Conservation (phyloP, 2,329 filamentous ascomycete genomes). For the Arthrobotrys sphaeroides region DNA sequence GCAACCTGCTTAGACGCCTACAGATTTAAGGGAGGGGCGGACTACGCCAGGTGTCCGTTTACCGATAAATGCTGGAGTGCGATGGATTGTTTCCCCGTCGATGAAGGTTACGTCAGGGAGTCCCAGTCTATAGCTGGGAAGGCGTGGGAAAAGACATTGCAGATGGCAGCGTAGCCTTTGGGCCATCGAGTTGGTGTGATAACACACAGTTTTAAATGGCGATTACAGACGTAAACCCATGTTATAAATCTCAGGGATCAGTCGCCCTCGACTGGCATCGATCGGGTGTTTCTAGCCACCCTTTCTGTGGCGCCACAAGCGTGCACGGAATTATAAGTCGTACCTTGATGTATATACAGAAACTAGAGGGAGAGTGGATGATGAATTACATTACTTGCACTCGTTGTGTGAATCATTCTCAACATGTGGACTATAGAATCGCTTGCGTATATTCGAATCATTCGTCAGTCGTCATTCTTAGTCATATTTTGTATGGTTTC, state of each 20-base stretch:
- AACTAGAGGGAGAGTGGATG: too few species aligned
- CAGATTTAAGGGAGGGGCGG: background rate
- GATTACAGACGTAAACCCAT: too few species aligned
- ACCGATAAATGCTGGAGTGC: slow-evolving; percentile 7
- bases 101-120: slow-evolving; percentile 12
- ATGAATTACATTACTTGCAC: too few species aligned
- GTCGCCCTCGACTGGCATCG: too few species aligned
- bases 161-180: background rate
- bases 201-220: background rate
- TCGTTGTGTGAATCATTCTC: too few species aligned
- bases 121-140: slow-evolving; percentile 11
- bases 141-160: slow-evolving; percentile 37
- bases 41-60: slow-evolving; percentile 30
- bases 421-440: too few species aligned
- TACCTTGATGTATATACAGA: too few species aligned
- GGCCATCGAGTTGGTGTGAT: background rate
- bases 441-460: too few species aligned
- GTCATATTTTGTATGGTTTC: background rate
- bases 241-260: too few species aligned
- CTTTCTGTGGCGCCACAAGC: too few species aligned
- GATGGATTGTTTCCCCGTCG: background rate
- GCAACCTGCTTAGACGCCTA: slow-evolving; percentile 20
- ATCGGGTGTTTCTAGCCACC: too few species aligned
- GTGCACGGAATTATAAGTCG: too few species aligned
- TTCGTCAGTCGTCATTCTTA: background rate